Evolutionary conservation across 177 flowering plant species (phyloP).

Genomic region (Vitis hybrid): DNA sequence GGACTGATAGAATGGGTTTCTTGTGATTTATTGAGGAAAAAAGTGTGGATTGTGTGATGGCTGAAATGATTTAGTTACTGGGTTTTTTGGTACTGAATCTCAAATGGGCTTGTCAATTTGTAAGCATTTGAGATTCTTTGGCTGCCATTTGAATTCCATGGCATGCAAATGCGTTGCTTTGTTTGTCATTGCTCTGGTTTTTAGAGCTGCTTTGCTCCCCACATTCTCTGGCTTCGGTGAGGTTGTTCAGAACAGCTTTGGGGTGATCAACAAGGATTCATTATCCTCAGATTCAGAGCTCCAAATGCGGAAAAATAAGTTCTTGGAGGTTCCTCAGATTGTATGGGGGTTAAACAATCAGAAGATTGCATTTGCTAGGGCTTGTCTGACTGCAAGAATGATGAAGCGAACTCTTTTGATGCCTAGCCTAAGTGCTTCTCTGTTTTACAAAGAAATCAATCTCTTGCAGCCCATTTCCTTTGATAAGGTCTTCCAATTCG

Average conservation of each 20-base stretch:
- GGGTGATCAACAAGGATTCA: conserved; percentile 12
- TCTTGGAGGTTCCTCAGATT: conserved; percentile 91
- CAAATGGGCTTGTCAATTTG: conserved; percentile 37
- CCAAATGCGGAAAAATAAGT: conserved; percentile 51
- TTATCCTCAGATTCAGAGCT: conserved; percentile 9
- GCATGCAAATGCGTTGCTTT: conserved; percentile 52
- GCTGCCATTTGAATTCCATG: conserved; percentile 30
- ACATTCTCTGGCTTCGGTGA: conserved; percentile 24
- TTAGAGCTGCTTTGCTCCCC: conserved; percentile 40
- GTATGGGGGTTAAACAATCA: conserved; percentile 97
- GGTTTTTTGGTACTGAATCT: conserved; percentile 4
- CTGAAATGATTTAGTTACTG: not conserved
- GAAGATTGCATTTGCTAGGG: conserved; percentile 94
- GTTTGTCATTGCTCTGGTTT: conserved; percentile 34
- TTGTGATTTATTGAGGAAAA: not conserved
- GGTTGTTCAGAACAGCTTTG: conserved; percentile 19
- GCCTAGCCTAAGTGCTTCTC: conserved; percentile 94
- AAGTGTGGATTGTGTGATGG: not conserved
- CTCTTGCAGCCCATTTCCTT: conserved; percentile 74
- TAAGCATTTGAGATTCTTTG: conserved; percentile 37
- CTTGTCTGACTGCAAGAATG: conserved; percentile 86
- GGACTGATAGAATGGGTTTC: not conserved
- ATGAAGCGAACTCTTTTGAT: conserved; percentile 82
- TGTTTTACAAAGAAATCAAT: conserved; percentile 88
- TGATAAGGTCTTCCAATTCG: conserved; percentile 77